Evolutionary conservation across 345 rosid genomes (phyloP).

Genomic region (Eucalyptus virginea): DNA sequence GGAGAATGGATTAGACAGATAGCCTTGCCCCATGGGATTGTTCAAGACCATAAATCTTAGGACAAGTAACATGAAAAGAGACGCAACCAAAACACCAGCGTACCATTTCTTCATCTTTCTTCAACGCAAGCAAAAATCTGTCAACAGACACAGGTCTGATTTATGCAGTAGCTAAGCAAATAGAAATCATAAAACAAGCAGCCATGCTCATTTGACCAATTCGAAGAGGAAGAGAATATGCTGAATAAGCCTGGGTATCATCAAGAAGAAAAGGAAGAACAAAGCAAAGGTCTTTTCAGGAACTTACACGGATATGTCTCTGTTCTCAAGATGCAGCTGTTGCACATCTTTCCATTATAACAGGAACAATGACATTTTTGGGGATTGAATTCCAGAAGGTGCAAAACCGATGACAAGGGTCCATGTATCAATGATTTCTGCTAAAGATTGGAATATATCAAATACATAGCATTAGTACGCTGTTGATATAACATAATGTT

Average conservation of each 20-base stretch:
- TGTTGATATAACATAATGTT: neutral
- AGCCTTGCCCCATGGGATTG: constrained; percentile 46
- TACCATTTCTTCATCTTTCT: constrained; percentile 83
- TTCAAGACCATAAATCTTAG: constrained; percentile 61
- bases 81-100: constrained; percentile 53
- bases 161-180: neutral
- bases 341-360: neutral
- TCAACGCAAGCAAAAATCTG: neutral
- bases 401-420: neutral
- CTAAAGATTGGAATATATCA: neutral
- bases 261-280: neutral
- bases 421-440: neutral
- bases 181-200: neutral
- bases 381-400: neutral
- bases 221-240: neutral
- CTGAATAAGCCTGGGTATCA: neutral
- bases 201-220: neutral
- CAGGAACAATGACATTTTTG: neutral
- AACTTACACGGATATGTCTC: neutral
- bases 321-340: neutral
- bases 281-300: neutral
- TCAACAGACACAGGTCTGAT: neutral
- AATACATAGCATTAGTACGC: neutral
- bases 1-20: constrained; percentile 24
- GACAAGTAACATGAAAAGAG: constrained; percentile 66